phyloP scores from a whole-genome alignment of 1,139 yeast species.

The Yamadazyma diospyri region DNA sequence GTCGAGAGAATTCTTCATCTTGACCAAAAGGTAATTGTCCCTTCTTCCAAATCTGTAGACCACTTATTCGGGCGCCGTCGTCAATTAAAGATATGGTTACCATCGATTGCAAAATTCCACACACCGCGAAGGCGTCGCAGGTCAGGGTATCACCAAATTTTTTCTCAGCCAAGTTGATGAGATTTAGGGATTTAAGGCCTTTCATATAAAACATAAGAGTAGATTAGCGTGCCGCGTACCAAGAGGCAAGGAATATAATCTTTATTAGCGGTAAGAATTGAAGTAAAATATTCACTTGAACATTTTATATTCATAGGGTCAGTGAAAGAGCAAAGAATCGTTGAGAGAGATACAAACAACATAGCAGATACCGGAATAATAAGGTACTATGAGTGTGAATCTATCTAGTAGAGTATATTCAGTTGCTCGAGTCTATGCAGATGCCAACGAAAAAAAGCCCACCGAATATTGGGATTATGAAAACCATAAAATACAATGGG shows the following conservation, averaged over 20 bases:
- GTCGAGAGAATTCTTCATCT: conserved; percentile 9
- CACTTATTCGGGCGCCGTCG: conserved; percentile 13
- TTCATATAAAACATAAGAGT: no score
- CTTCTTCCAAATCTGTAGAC: conserved; percentile 27
- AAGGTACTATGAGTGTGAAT: conserved; percentile 23
- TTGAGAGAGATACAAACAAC: not conserved
- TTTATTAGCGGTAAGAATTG: no score
- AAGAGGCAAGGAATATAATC: no score
- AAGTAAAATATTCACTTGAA: no score
- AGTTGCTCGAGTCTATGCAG: conserved; percentile 83
- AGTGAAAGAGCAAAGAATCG: not conserved
- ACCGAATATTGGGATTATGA: conserved; percentile 94
- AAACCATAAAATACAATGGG: conserved; percentile 67
- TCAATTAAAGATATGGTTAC: conserved; percentile 14
- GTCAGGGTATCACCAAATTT: conserved; percentile 5
- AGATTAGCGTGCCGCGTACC: no score
- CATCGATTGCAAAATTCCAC: conserved; percentile 1
- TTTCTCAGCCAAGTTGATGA: conserved; percentile 1
- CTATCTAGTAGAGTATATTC: conserved; percentile 45
- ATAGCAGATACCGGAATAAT: not conserved
- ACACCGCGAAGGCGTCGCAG: conserved; percentile 2
- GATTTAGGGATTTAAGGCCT: conserved; percentile 1
- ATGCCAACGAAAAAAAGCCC: conserved; percentile 76
- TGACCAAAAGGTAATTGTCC: conserved; percentile 8
- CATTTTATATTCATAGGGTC: not conserved